phyloP scores from a whole-genome alignment of 176 grass and related monocot genomes.

The Paspalum notatum region DNA sequence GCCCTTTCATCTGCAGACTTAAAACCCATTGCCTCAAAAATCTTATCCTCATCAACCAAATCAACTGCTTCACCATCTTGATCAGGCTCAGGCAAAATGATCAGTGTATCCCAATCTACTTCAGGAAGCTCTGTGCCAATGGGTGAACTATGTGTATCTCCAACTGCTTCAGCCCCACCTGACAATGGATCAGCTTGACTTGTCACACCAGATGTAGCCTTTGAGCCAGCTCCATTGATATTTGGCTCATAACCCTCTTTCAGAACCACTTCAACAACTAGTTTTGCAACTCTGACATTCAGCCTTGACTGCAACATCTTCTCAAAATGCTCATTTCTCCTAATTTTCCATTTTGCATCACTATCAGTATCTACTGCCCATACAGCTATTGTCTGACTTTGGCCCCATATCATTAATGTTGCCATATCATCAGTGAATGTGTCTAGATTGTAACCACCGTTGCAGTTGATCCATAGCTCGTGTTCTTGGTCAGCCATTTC shows the following conservation, averaged over 20 bases:
- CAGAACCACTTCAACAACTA: neutral
- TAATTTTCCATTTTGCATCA: neutral
- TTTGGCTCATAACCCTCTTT: neutral
- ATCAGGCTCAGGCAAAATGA: neutral
- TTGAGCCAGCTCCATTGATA: too few species aligned
- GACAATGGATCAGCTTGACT: neutral
- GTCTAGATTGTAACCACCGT: too few species aligned
- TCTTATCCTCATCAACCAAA: neutral
- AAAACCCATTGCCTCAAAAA: too few species aligned
- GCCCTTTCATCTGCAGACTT: too few species aligned
- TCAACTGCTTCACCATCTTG: neutral
- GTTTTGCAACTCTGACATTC: neutral
- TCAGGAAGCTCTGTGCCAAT: neutral
- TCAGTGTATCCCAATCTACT: neutral
- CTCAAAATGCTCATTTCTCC: neutral
- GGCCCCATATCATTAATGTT: too few species aligned
- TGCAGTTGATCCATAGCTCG: too few species aligned
- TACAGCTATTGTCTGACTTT: too few species aligned
- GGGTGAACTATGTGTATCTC: neutral
- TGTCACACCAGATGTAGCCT: neutral
- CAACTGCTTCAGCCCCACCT: neutral
- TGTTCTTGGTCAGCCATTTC: too few species aligned
- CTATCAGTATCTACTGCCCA: too few species aligned
- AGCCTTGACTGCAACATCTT: neutral
- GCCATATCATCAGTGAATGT: too few species aligned